Percentiles rank a stretch among this genome's conserved stretches.
These are phyloP conservation scores for Pichia sp. DNA, from an alignment of 1,139 yeast genomes.

Conservation along the genomic window DNA sequence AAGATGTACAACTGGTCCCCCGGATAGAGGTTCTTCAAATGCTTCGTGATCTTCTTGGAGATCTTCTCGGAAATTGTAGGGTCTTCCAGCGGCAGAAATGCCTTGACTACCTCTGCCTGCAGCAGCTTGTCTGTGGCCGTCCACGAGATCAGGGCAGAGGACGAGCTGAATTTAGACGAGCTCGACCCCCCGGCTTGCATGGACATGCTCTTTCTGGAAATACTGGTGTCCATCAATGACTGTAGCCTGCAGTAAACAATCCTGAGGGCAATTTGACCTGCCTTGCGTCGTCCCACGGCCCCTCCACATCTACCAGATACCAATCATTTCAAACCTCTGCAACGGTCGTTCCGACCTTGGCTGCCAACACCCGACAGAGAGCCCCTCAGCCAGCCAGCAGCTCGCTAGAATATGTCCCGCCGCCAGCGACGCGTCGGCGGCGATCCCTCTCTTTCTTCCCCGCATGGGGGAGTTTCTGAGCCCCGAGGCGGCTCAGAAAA, in stretches of 20 bases:
- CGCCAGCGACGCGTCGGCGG: background rate
- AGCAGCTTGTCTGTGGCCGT: conserved; percentile 14
- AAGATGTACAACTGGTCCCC: conserved; percentile 81
- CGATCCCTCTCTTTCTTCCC: background rate
- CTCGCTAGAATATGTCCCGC: no score
- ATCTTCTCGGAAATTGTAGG: conserved; percentile 16
- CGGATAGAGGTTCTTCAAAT: conserved; percentile 58
- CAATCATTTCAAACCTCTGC: no score
- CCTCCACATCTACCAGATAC: no score
- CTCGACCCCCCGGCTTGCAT: conserved; percentile 5
- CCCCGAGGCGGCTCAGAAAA: no score
- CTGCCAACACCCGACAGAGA: background rate
- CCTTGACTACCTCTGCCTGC: conserved; percentile 39
- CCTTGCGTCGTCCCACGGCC: no score
- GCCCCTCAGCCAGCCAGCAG: no score
- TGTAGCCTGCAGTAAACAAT: background rate
- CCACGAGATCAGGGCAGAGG: conserved; percentile 10
- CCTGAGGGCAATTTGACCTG: no score
- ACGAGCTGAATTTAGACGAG: conserved; percentile 4
- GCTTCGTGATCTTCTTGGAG: conserved; percentile 19
- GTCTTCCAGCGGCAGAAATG: conserved; percentile 53
- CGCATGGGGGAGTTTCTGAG: no score
- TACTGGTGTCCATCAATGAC: background rate
- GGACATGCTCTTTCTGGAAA: background rate
- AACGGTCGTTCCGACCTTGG: no score